Percentiles rank a stretch among this genome's conserved stretches.
Conservation (phyloP, 345 rosid species). For the Passiflora organensis region DNA sequence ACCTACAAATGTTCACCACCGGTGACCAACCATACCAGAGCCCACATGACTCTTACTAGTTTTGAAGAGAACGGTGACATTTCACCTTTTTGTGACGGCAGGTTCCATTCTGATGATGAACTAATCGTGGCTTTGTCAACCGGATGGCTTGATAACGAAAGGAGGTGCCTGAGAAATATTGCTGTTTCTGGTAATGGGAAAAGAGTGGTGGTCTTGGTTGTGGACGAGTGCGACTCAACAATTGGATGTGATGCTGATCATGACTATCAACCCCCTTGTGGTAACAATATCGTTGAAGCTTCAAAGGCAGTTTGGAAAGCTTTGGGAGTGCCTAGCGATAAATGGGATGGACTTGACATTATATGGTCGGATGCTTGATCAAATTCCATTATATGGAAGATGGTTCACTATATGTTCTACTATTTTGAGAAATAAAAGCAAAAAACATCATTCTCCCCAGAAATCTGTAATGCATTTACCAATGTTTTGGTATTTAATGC, state of each 20-base stretch:
- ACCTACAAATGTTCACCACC: too few relatives aligned
- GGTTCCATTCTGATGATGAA: too few relatives aligned
- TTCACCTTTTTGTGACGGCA: too few relatives aligned
- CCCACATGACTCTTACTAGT: too few relatives aligned
- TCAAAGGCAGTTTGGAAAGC: constrained; percentile 35
- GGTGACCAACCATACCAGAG: too few relatives aligned
- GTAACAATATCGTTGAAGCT: constrained; percentile 24
- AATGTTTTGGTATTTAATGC: too few relatives aligned
- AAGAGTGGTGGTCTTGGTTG: constrained; percentile 22
- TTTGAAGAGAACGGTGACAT: too few relatives aligned
- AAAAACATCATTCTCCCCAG: too few relatives aligned
- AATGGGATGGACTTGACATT: constrained; percentile 28
- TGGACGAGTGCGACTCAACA: constrained; percentile 33
- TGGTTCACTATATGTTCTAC: too few relatives aligned
- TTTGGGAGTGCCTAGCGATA: constrained; percentile 18
- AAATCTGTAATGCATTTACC: too few relatives aligned
- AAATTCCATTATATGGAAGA: too few relatives aligned
- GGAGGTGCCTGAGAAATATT: constrained; percentile 12
- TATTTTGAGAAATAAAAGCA: too few relatives aligned
- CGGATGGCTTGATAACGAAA: background rate
- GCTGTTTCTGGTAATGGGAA: constrained; percentile 24
- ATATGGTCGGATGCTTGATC: constrained; percentile 30
- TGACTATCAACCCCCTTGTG: constrained; percentile 28
- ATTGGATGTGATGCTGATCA: constrained; percentile 22
- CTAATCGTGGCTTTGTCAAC: background rate